Percentiles rank a stretch among this genome's conserved stretches.
Evolutionary conservation across 257 asterid genomes (phyloP).

Genomic region (Verbena officinalis): DNA sequence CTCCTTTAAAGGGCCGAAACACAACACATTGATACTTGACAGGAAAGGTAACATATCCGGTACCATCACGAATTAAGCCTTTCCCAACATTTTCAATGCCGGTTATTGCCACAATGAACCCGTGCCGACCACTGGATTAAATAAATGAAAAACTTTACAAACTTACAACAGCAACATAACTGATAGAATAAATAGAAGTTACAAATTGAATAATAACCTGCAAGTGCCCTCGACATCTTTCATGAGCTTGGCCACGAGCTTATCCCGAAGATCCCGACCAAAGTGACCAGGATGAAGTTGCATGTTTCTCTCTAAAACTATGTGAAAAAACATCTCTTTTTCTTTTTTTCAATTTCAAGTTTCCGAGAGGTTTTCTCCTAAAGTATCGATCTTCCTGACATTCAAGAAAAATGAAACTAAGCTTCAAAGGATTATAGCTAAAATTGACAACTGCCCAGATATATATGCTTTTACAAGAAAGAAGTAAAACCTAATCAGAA

Average conservation of each 20-base stretch:
- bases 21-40: conserved; percentile 93
- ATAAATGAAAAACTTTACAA: neutral
- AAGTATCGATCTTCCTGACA: conserved; percentile 16
- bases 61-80: conserved; percentile 94
- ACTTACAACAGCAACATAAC: neutral
- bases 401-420: no score
- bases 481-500: no score
- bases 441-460: no score
- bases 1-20: conserved; percentile 92
- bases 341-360: neutral
- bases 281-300: conserved; percentile 98
- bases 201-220: conserved; percentile 53
- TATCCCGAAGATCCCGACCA: conserved; percentile 96
- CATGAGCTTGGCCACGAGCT: conserved; percentile 91
- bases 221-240: conserved; percentile 99
- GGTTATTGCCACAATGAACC: conserved; percentile 92
- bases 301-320: conserved; percentile 91
- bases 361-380: neutral
- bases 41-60: conserved; percentile 91
- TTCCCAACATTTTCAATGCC: conserved; percentile 91
- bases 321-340: conserved; percentile 82
- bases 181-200: neutral
- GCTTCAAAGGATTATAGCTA: no score
- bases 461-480: no score
- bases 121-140: conserved; percentile 77